Base-by-base conservation (phyloP, 148 eudicot species). In the Cornus controversa region DNA sequence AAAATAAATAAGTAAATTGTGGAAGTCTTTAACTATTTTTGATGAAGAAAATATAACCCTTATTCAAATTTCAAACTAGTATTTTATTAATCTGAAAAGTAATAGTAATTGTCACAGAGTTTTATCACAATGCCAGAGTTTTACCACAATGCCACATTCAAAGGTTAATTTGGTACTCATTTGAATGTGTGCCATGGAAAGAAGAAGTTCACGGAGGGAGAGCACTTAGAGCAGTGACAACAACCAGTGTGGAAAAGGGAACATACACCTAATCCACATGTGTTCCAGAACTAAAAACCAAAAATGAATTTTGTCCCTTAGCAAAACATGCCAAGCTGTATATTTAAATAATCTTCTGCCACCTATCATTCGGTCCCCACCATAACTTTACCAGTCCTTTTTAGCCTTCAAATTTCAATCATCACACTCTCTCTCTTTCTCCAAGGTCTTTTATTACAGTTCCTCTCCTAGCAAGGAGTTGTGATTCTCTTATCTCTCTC, bases 251-350 rank as follows among this genome's bases (percentile, higher is more conserved):
- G 57, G 57, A 74, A 24, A 11, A 37, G 66, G 47, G 15, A 24
- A 27, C n/a, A 34, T 34, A 76, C 82, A 79, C 77, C 80, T 76
- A 73, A 69, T n/a, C 40, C 6, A 72, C 83, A 80, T 80, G 86
- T 73, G 81, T 45, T 31, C 71, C 27, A 36, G 16, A n/a, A 50
- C 57, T 11, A 50, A 50, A 50, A 11, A 50, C 4, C 57, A 50
- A 50, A 50, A 11, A 27, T 70, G 66, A 70, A 70, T 75, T 73
- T 72, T 77, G 78, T 75, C 79, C 62, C 75, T 70, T 75, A 26
- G 28, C 66, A 25, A 47, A 50, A 37, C 68, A 66, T 72, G 36
- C n/a, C 54, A 66, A 63, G 42, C 74, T 81, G 80, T 77, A 60
- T 66, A 58, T 36, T 73, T 34, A 62, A 80, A 69, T 74, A 47